Conservation (phyloP, 2,329 filamentous ascomycete genomes). For the Colletotrichum musae region DNA sequence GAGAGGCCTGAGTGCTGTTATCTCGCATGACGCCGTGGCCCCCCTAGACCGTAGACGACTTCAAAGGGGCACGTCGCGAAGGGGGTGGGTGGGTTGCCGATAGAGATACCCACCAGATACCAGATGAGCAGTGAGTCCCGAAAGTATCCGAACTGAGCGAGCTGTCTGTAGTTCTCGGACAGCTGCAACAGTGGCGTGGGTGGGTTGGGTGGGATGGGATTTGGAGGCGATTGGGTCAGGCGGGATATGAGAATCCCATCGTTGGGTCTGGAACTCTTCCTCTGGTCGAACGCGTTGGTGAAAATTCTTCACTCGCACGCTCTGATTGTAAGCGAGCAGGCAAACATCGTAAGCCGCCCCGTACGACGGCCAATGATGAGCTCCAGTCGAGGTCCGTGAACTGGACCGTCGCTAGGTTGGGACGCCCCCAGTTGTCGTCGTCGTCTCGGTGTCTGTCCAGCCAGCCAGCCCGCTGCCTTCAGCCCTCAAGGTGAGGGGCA, state of each 20-base stretch:
- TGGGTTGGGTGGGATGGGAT: slow-evolving; percentile 9
- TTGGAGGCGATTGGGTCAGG: slow-evolving; percentile 23
- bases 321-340: slow-evolving; percentile 13
- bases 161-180: background rate
- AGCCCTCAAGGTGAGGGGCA: slow-evolving; percentile 17
- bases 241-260: slow-evolving; percentile 15
- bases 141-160: slow-evolving; percentile 32
- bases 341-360: slow-evolving; percentile 5
- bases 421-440: background rate
- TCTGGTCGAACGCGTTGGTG: background rate
- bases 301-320: slow-evolving; percentile 5
- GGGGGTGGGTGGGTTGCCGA: background rate
- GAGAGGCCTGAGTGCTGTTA: slow-evolving; percentile 35
- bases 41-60: slow-evolving; percentile 19
- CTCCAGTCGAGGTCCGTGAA: slow-evolving; percentile 7
- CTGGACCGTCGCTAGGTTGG: slow-evolving; percentile 1
- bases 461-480: background rate
- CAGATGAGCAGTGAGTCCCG: slow-evolving; percentile 25
- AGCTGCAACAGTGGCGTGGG: slow-evolving; percentile 15
- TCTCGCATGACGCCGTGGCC: slow-evolving; percentile 28
- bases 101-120: background rate
- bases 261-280: slow-evolving; percentile 1
- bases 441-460: background rate
- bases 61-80: slow-evolving; percentile 20
- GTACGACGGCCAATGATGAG: slow-evolving; percentile 18